Conservation (phyloP, 208 protist species). For the Leptomonas seymouri region DNA sequence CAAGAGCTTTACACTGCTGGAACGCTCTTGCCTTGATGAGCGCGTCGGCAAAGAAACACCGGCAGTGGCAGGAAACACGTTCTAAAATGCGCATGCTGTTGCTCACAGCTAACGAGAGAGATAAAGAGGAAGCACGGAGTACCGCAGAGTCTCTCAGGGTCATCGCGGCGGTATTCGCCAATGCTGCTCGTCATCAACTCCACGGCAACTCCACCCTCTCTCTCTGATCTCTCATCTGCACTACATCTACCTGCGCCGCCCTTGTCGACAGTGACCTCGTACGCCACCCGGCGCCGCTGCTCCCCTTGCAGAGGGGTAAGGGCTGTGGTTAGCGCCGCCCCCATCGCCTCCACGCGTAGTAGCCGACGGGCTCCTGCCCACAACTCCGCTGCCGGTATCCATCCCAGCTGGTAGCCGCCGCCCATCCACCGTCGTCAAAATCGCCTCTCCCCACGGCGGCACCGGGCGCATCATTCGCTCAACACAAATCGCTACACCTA, state of each 20-base stretch:
- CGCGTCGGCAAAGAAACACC: too few relatives aligned
- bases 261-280: constrained; percentile 16
- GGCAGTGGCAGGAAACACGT: too few relatives aligned
- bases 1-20: too few relatives aligned
- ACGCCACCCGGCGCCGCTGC: neutral
- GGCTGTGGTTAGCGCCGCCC: neutral
- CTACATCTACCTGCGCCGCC: constrained; percentile 4
- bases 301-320: neutral
- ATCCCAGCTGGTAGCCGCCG: neutral
- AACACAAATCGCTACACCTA: constrained; percentile 19
- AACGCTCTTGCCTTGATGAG: too few relatives aligned
- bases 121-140: too few relatives aligned
- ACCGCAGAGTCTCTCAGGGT: too few relatives aligned
- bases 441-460: neutral
- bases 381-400: neutral
- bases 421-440: neutral
- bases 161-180: too few relatives aligned
- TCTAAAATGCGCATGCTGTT: too few relatives aligned
- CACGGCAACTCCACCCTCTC: too few relatives aligned
- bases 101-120: too few relatives aligned
- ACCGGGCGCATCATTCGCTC: constrained; percentile 22
- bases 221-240: too few relatives aligned
- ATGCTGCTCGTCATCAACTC: too few relatives aligned
- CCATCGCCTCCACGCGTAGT: constrained; percentile 3
- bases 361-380: neutral